Evolutionary conservation across 73 alveolate species (phyloP).

Genomic region (Urostyla sp.): DNA sequence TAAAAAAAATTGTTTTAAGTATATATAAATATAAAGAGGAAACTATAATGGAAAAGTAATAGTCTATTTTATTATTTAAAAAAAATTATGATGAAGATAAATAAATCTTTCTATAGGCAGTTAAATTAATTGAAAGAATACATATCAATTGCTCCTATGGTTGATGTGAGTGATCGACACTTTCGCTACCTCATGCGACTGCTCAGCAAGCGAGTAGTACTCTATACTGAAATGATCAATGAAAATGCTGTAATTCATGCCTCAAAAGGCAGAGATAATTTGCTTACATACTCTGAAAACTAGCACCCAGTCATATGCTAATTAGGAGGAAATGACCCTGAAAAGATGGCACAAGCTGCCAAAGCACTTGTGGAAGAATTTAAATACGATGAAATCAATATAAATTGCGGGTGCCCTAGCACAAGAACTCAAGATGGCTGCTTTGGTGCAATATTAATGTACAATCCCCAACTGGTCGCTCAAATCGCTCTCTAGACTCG

Average conservation of each 20-base stretch:
- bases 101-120: neutral
- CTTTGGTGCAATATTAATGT: slow-evolving; percentile 98
- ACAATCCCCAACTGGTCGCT: slow-evolving; percentile 91
- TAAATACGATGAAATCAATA: slow-evolving; percentile 91
- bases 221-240: slow-evolving; percentile 85
- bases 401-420: slow-evolving; percentile 98
- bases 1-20: neutral
- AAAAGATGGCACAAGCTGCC: slow-evolving; percentile 87
- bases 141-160: slow-evolving; percentile 80
- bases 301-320: slow-evolving; percentile 91
- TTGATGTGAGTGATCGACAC: slow-evolving; percentile 73
- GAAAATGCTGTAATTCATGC: slow-evolving; percentile 67
- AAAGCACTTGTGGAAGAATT: slow-evolving; percentile 69
- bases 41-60: neutral
- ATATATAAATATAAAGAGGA: neutral
- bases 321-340: slow-evolving; percentile 95
- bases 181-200: slow-evolving; percentile 78
- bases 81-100: slow-evolving; percentile 6
- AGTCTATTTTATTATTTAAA: neutral
- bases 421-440: slow-evolving; percentile 89
- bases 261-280: slow-evolving; percentile 11
- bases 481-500: slow-evolving; percentile 73
- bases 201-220: slow-evolving; percentile 61
- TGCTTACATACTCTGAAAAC: neutral
- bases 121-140: slow-evolving; percentile 3